These are phyloP conservation scores for Alternaria sp. DNA, from an alignment of 2,329 filamentous ascomycete genomes.

Conservation along the genomic window DNA sequence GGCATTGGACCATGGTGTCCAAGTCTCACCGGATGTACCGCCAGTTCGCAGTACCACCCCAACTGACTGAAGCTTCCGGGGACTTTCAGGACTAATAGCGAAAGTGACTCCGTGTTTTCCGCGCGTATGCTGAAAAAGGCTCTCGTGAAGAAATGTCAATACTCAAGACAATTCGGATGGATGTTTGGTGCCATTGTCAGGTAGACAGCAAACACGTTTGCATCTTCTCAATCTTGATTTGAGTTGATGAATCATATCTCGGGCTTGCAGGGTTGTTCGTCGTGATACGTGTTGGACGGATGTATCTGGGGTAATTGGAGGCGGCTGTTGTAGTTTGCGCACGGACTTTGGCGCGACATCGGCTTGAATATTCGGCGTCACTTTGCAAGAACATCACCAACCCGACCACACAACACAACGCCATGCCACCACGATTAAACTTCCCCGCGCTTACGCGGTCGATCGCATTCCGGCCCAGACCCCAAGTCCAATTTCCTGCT, in stretches of 20 bases:
- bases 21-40: background rate
- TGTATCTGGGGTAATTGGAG: background rate
- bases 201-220: background rate
- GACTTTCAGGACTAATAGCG: background rate
- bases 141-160: background rate
- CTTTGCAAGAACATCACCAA: conserved; percentile 25
- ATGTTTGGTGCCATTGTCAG: background rate
- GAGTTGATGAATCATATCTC: fast-evolving
- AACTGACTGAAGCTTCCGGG: background rate
- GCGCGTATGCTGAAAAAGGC: background rate
- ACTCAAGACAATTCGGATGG: background rate
- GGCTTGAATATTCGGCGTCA: conserved; percentile 27
- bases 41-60: background rate
- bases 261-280: background rate
- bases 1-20: background rate
- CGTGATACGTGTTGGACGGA: background rate
- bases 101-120: background rate
- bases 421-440: conserved; percentile 52
- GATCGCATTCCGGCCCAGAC: conserved; percentile 45
- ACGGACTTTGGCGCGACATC: conserved; percentile 30
- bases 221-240: background rate
- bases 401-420: conserved; percentile 27
- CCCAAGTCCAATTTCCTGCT: conserved; percentile 40
- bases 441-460: conserved; percentile 41
- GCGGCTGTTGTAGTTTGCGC: conserved; percentile 14